Evolutionary conservation across 331 rosid species (phyloP).

Genomic region (Cucumis variabilis): DNA sequence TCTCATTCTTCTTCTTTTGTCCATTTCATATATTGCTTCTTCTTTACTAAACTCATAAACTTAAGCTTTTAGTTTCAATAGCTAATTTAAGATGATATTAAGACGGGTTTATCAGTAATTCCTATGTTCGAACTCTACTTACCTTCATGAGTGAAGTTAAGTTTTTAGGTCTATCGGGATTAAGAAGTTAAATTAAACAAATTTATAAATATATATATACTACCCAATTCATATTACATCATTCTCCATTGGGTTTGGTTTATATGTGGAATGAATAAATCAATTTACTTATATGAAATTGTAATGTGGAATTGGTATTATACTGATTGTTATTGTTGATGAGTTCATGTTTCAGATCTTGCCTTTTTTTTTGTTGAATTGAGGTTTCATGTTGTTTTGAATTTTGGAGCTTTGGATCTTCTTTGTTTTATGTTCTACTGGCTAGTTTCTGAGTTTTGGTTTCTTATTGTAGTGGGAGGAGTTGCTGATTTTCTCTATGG

Average conservation of each 20-base stretch:
- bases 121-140: no score
- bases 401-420: slow-evolving; percentile 33
- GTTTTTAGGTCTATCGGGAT: no score
- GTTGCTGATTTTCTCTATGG: slow-evolving; percentile 5
- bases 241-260: no score
- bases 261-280: no score
- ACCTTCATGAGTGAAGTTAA: no score
- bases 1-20: background rate
- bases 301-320: slow-evolving; percentile 22
- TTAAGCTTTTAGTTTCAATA: no score
- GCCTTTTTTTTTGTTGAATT: background rate
- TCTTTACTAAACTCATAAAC: background rate
- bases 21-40: background rate
- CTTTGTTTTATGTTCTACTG: slow-evolving; percentile 4
- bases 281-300: slow-evolving; percentile 21
- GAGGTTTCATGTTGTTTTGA: background rate
- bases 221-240: no score
- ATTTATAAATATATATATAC: background rate
- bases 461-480: background rate
- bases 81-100: no score
- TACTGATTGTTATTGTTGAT: slow-evolving; percentile 31
- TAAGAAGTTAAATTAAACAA: background rate
- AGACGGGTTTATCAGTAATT: no score
- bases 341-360: background rate
- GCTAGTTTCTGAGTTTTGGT: background rate